These are phyloP conservation scores for Fusarium stilboides DNA, from an alignment of 2,329 filamentous ascomycete species.

Conservation along the genomic window DNA sequence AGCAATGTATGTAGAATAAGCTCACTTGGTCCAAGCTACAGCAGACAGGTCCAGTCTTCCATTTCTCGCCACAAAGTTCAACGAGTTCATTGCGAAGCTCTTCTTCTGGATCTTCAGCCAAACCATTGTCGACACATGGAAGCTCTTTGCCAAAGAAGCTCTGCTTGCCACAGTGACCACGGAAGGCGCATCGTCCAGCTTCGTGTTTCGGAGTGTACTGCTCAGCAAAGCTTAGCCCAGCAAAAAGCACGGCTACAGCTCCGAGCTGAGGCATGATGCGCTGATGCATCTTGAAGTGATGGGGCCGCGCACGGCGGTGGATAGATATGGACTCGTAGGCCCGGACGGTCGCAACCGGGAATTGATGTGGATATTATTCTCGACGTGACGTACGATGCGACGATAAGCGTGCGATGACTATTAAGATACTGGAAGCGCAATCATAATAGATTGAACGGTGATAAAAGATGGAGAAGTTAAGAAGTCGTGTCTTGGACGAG, in stretches of 20 bases:
- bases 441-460: conserved; percentile 31
- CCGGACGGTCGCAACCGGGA: conserved; percentile 26
- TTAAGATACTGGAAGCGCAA: conserved; percentile 27
- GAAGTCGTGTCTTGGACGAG: conserved; percentile 1
- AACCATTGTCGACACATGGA: conserved; percentile 92
- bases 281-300: conserved; percentile 53
- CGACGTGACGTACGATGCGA: conserved; percentile 32
- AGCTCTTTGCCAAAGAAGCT: conserved; percentile 90
- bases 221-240: conserved; percentile 48
- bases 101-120: conserved; percentile 81
- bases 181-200: conserved; percentile 88
- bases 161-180: conserved; percentile 92
- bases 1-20: conserved; percentile 31
- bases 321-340: conserved; percentile 36
- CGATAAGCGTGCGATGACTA: conserved; percentile 27
- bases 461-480: conserved; percentile 16
- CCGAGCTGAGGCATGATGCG: conserved; percentile 52
- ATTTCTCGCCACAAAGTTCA: conserved; percentile 88
- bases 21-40: conserved; percentile 84
- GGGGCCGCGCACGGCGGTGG: conserved; percentile 41
- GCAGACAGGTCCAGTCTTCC: conserved; percentile 87
- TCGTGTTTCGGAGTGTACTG: conserved; percentile 78
- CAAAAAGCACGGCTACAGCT: conserved; percentile 52
- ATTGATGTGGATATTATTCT: conserved; percentile 25
- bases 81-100: conserved; percentile 84